Base-by-base conservation (phyloP, 148 eudicot species). In the Heliamphora exappendiculata region DNA sequence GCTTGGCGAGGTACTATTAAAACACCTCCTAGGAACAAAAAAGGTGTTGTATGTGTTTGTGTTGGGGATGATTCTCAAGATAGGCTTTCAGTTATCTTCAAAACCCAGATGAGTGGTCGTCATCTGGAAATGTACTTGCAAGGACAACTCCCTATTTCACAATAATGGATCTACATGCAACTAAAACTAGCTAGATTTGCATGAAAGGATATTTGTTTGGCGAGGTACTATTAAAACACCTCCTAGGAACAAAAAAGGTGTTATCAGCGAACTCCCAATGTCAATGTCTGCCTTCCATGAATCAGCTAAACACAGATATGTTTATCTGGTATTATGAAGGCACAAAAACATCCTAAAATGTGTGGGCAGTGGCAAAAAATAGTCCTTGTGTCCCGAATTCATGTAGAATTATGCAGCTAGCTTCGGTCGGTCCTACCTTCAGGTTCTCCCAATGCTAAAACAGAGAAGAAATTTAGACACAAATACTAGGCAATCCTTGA, bases 171-270 rank as follows among this genome's bases (percentile, higher is more conserved):
- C 75, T n/a, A 16, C 14, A 39, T n/a, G 22, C 47, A 73, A 55
- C 2, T 11, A 33, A n/a, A n/a, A 73, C 44, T 53, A 41, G 51
- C 12, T 36, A 0, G 34, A 72, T 36, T 58, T 73, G 67, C 66
- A 57, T 37, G 17, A 58, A 73, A 59, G 37, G 37, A 28, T 60
- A 17, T 70, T 33, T 81, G 83, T 84, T 74, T 57, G 78, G 81
- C 37, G 72, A 82, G 82, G 75, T 81, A 86, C 86, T 77, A 84
- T 39, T 80, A 76, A 22, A 81, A 82, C 89, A 86, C 87, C 84
- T 71, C 68, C 37, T 33, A 71, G 19, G 55, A 78, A 34, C 75
- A 33, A 41, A 72, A 45, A 49, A 77, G 84, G 85, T 62, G 86
- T 63, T 81, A 81, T 79, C 84, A 84, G 87, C 86, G 71, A 83